Conservation (phyloP, 108 stramenopile species). For the Skeletonema potamos region DNA sequence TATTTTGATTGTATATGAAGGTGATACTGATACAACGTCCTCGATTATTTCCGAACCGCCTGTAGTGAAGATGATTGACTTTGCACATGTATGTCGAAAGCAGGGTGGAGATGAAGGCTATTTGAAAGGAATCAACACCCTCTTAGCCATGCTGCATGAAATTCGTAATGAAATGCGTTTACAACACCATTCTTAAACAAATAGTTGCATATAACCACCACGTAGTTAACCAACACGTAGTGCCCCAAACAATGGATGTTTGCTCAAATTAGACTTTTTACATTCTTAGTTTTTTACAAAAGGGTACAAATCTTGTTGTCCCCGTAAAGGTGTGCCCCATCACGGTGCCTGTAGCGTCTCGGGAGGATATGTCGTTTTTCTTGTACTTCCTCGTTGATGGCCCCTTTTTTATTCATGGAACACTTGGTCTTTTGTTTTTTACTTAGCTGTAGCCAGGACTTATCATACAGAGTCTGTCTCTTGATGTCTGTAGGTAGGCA, state of each 20-base stretch:
- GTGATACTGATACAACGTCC: slow-evolving; percentile 10
- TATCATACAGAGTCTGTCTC: neutral
- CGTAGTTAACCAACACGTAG: neutral
- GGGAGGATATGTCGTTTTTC: neutral
- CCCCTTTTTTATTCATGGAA: neutral
- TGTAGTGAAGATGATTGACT: slow-evolving; percentile 79
- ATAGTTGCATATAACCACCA: neutral
- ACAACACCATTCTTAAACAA: neutral
- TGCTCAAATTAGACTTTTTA: neutral
- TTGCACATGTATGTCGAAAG: slow-evolving; percentile 70
- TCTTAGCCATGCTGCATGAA: slow-evolving; percentile 51
- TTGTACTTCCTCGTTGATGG: neutral
- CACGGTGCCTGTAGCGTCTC: neutral
- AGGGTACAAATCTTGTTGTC: neutral
- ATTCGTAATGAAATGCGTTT: slow-evolving; percentile 4
- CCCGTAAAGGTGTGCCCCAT: too few relatives aligned
- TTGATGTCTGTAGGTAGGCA: neutral
- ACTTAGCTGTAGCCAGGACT: neutral
- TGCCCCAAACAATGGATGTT: neutral
- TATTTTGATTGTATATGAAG: slow-evolving; percentile 79
- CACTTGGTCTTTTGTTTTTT: neutral
- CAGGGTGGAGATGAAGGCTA: slow-evolving; percentile 55
- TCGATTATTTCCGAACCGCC: slow-evolving; percentile 19
- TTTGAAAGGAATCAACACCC: slow-evolving; percentile 55
- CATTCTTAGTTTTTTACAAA: neutral